Percentiles rank a stretch among this genome's conserved stretches.
Evolutionary conservation across 805 yeast genomes (phyloP).

Genomic region (Blastobotrys muscicola): DNA sequence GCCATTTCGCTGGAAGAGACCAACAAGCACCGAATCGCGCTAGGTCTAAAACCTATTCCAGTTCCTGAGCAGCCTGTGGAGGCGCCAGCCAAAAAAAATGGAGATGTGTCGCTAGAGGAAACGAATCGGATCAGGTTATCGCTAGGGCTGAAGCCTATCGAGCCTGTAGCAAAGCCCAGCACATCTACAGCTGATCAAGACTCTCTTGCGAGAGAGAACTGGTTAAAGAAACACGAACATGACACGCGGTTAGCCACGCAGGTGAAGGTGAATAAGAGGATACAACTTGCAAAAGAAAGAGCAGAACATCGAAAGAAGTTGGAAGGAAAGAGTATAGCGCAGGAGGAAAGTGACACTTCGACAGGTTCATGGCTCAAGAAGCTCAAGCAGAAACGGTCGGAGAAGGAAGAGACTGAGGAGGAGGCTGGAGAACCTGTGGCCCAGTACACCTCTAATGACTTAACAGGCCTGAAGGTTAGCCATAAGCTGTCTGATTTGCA

Average conservation of each 20-base stretch:
- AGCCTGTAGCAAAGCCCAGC: slow-evolving; percentile 13
- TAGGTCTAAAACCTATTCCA: slow-evolving; percentile 47
- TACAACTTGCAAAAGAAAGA: slow-evolving; percentile 18
- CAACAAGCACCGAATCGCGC: slow-evolving; percentile 39
- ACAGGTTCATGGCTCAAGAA: slow-evolving; percentile 1
- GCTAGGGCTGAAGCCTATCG: slow-evolving; percentile 45
- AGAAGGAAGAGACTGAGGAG: slow-evolving; percentile 15
- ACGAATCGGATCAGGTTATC: slow-evolving; percentile 45
- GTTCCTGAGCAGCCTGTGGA: slow-evolving; percentile 1
- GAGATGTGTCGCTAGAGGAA: slow-evolving; percentile 36
- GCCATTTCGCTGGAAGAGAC: slow-evolving; percentile 43
- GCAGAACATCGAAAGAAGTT: slow-evolving; percentile 13
- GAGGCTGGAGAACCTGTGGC: slow-evolving; percentile 4
- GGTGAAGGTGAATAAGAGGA: slow-evolving; percentile 16
- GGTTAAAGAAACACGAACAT: slow-evolving; percentile 28
- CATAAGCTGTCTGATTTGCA: slow-evolving; percentile 37
- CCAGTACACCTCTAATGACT: slow-evolving; percentile 22
- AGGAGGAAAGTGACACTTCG: slow-evolving; percentile 1
- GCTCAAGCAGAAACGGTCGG: not conserved
- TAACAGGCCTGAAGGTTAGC: slow-evolving; percentile 34
- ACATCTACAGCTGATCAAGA: slow-evolving; percentile 17
- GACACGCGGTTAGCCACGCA: slow-evolving; percentile 16
- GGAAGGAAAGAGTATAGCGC: slow-evolving; percentile 2
- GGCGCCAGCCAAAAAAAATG: not conserved
- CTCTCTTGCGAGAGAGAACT: slow-evolving; percentile 31